Evolutionary conservation across 1,284 basidiomycete genomes (phyloP), one percentile per base, ranked within the genome.

Genomic region (Dichomitus squalens): DNA sequence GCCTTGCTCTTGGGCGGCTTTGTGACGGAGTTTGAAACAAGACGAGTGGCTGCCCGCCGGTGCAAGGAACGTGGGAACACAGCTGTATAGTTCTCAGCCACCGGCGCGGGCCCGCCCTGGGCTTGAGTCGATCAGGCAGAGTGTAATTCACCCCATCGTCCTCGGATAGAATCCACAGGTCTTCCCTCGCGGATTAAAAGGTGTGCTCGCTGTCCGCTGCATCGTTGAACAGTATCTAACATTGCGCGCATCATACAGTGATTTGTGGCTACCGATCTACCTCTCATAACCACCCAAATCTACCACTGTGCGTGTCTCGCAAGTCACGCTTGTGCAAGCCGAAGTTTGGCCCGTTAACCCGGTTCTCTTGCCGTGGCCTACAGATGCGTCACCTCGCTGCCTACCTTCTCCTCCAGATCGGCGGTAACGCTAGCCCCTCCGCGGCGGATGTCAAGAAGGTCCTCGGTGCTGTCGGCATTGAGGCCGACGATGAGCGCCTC

Each of bases 351-450:
- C 23, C 31, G 25, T 18, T n/a, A 11, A n/a, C 44, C n/a, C n/a
- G 11, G 6, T 11, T 1, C 16, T 18, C 9, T 25, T 49, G 66
- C 55, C 27, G 0, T 68, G 66, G 40, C 16, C n/a, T 38, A 12
- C 53, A 94, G 91, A 96, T 97, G 95, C 93, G 94, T 84, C 84
- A 96, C 80, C 84, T 99, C 80, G 96, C 96, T 81, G 95, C 94
- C 68, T 99, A 98, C 85, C 87, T 99, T 67, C 93, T 99, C 76
- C 94, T 98, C 79, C 90, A 93, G 78, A 86, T 89, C 75, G 97
- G 95, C 69, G 97, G 97, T 65, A 98, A 98, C 76, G 75, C 86
- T 70, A 87, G 84, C 65, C 97, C 97, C 65, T 88, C 90, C 59
- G 93, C 93, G 61, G 84, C 75, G 54, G 96, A 98, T 77, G 84